Conservation (phyloP, 106 monocot species). For the Phalaenopsis aphrodite region DNA sequence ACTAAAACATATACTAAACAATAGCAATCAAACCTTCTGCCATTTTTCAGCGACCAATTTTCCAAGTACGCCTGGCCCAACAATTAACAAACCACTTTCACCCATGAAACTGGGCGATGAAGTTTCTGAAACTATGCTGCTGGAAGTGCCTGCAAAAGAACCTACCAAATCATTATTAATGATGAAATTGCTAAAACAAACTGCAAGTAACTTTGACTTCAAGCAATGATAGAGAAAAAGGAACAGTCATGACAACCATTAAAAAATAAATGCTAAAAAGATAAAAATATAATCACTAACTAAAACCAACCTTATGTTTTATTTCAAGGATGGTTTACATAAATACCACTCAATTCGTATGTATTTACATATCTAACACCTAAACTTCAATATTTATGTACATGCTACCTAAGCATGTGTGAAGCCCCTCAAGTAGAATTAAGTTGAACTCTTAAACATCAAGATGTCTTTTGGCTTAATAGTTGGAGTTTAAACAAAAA, state of each 20-base stretch:
- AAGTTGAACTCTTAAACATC: no score
- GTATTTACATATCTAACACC: no score
- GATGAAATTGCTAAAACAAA: not conserved
- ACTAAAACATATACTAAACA: not conserved
- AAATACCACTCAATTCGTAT: no score
- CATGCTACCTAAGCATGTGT: no score
- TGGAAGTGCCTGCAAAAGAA: constrained; percentile 14
- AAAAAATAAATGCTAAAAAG: not conserved
- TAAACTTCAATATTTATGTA: no score
- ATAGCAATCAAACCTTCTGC: constrained; percentile 41
- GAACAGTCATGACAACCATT: not conserved
- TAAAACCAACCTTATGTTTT: not conserved
- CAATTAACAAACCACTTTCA: constrained; percentile 41
- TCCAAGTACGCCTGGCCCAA: constrained; percentile 64
- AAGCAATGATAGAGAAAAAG: not conserved
- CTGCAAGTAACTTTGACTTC: not conserved
- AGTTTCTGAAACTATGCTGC: constrained; percentile 11
- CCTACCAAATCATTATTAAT: not conserved
- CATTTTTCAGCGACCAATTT: constrained; percentile 62
- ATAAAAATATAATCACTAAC: not conserved
- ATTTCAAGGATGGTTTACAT: not conserved
- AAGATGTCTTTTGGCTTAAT: no score
- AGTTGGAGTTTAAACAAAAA: no score
- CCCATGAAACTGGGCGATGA: constrained; percentile 12
- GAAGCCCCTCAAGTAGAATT: no score